Base-by-base conservation (phyloP, 2,329 filamentous ascomycete genomes). In the Scortechinia acanthostroma region DNA sequence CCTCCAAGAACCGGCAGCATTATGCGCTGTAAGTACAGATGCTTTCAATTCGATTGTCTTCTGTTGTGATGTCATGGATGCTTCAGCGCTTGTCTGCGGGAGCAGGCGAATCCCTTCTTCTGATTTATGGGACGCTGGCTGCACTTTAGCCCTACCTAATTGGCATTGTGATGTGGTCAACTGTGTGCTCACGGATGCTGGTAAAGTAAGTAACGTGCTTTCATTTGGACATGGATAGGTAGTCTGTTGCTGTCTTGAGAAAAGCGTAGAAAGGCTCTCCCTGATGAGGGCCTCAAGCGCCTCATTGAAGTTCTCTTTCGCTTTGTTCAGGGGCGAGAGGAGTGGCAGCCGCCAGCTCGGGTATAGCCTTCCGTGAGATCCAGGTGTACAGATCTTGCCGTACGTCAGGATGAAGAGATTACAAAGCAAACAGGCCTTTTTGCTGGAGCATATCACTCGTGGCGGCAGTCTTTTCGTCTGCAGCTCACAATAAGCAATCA, bases 381-480 rank as follows among this genome's bases (percentile, higher is more conserved):
- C 58, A 2, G 69, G 65, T 1, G 63, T 64, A 37, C 66, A 49
- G 30, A 69, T 65, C 33, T 57, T 58, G 2, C 64, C 62, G 47
- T 73, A 65, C 14, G 63, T 50, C 2, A 49, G 44, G 16, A 76
- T 61, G 47, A 75, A 68, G 4, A 63, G 53, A 43, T 74, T 68
- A 52, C 71, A 77, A 0, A 76, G 59, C 51, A 68, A 75, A 50
- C 72, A 77, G 1, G 72, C 66, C 44, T 69, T 63, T 46, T 76
- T 76, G 56, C 64, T 70, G 3, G 70, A 70, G 45, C 64, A 64
- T 4, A 76, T 65, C 2, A 70, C 60, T 16, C 69, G 61, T 5
- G 70, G 68, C 22, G 52, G 57, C 10, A 52, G 49, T 0, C 46
- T 44, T 1, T 48, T n/a, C 2, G 53, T 43, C 22, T 59, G 48